A percentile compares a stretch with the other conserved stretches of the same genome.
These are phyloP conservation scores for Lentinula boryana DNA, from an alignment of 768 basidiomycete species.

Conservation along the genomic window DNA sequence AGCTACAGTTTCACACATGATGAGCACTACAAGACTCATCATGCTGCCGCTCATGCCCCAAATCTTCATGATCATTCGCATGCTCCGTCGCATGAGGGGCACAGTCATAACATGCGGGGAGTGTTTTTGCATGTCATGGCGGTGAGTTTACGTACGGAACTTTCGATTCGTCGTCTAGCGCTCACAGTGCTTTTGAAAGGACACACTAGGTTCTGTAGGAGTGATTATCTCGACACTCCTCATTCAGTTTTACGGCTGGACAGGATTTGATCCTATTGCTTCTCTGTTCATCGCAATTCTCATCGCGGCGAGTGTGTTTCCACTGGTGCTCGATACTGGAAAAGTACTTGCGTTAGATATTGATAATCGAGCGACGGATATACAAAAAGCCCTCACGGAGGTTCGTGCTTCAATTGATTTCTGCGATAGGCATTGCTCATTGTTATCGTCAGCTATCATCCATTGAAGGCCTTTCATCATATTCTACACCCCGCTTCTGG, in stretches of 20 bases:
- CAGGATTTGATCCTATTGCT: conserved; percentile 97
- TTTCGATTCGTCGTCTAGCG: too few relatives aligned
- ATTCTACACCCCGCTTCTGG: conserved; percentile 86
- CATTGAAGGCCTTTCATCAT: conserved; percentile 78
- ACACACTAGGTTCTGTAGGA: conserved; percentile 94
- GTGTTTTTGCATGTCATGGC: conserved; percentile 98
- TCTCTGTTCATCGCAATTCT: conserved; percentile 93
- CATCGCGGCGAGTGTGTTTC: conserved; percentile 93
- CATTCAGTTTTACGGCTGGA: conserved; percentile 97
- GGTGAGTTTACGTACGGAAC: conserved; percentile 33
- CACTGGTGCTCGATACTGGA: conserved; percentile 91
- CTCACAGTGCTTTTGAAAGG: conserved; percentile 34
- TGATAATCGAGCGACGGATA: conserved; percentile 48
- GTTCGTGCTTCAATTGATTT: conserved; percentile 28
- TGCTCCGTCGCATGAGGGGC: conserved; percentile 63
- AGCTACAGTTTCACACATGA: conserved; percentile 51
- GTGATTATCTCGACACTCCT: conserved; percentile 96
- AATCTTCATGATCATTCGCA: conserved; percentile 50
- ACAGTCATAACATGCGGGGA: conserved; percentile 98
- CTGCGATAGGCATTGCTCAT: background rate
- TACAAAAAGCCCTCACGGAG: conserved; percentile 57
- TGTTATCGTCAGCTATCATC: conserved; percentile 47
- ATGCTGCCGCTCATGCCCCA: conserved; percentile 30
- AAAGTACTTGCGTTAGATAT: conserved; percentile 84
- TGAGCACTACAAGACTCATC: conserved; percentile 42